phyloP scores from a whole-genome alignment of 495 filamentous ascomycete genomes.

The Xylaria bambusicola region DNA sequence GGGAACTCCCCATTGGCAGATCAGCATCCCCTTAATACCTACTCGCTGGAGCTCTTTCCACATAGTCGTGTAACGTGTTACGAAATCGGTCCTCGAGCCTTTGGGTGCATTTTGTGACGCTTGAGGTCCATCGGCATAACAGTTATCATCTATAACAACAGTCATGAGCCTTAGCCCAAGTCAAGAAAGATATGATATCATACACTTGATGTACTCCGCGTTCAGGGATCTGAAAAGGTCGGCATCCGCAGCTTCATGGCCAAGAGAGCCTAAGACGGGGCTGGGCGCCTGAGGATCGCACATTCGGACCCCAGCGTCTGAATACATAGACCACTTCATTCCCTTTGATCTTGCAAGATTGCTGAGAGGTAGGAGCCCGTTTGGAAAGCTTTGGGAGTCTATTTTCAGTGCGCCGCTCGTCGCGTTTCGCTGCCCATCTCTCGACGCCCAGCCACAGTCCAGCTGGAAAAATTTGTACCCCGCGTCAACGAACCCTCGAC shows the following conservation, averaged over 20 bases:
- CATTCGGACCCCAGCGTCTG: conserved; percentile 7
- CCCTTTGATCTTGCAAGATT: conserved; percentile 7
- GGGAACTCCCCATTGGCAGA: conserved; percentile 12
- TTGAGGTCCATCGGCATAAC: conserved; percentile 6
- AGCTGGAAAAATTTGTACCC: conserved; percentile 8
- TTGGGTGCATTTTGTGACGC: conserved; percentile 9
- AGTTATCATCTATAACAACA: conserved; percentile 8
- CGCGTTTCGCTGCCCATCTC: conserved; percentile 7
- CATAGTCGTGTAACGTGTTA: conserved; percentile 10
- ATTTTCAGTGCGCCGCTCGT: conserved; percentile 12
- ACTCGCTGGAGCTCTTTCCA: conserved; percentile 5
- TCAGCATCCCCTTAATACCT: conserved; percentile 5
- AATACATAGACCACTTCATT: conserved; percentile 14
- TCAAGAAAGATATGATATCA: neutral
- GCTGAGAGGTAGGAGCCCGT: conserved; percentile 1
- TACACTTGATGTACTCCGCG: conserved; percentile 12
- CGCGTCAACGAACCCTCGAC: conserved; percentile 7
- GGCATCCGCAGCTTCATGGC: conserved; percentile 4
- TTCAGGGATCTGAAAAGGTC: neutral
- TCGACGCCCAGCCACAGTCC: conserved; percentile 10
- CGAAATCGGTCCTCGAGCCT: conserved; percentile 2
- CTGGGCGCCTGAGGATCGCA: conserved; percentile 4
- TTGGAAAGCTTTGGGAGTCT: neutral
- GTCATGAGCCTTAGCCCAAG: neutral
- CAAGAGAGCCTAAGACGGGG: conserved; percentile 6